Evolutionary conservation across 2,329 filamentous ascomycete genomes (phyloP).

Genomic region (Pyricularia grisea): DNA sequence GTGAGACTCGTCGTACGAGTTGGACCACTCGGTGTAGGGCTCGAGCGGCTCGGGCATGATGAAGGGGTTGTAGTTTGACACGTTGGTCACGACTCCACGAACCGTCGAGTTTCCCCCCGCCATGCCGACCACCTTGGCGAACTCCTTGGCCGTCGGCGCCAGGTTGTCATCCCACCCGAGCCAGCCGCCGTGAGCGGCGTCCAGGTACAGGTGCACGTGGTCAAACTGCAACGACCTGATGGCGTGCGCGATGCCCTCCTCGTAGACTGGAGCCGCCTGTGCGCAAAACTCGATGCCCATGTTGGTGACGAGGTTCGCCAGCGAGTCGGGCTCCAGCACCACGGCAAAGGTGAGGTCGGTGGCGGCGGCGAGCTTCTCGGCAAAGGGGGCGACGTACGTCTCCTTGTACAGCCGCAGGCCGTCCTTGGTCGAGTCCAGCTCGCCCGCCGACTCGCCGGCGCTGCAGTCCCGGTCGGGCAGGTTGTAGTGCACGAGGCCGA

Average conservation of each 20-base stretch:
- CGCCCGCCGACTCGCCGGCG: slow-evolving; percentile 31
- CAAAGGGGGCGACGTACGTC: slow-evolving; percentile 28
- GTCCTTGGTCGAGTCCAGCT: slow-evolving; percentile 24
- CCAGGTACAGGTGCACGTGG: slow-evolving; percentile 29
- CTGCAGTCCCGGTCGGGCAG: slow-evolving; percentile 34
- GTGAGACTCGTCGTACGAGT: slow-evolving; percentile 29
- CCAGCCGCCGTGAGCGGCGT: slow-evolving; percentile 33
- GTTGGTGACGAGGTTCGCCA: slow-evolving; percentile 33
- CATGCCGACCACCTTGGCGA: slow-evolving; percentile 26
- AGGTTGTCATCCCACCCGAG: slow-evolving; percentile 30
- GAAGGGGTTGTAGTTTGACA: slow-evolving; percentile 25
- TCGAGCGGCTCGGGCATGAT: slow-evolving; percentile 22
- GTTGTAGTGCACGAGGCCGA: slow-evolving; percentile 34
- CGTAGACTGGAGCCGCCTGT: slow-evolving; percentile 25
- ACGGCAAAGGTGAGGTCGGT: slow-evolving; percentile 30
- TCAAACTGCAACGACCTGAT: slow-evolving; percentile 26
- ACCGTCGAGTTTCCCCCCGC: slow-evolving; percentile 18
- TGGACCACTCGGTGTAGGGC: slow-evolving; percentile 29
- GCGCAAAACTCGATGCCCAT: slow-evolving; percentile 24
- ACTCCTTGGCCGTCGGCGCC: slow-evolving; percentile 25
- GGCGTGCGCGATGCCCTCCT: slow-evolving; percentile 30
- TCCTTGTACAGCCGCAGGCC: slow-evolving; percentile 30
- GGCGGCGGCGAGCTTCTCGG: slow-evolving; percentile 24
- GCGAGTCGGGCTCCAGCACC: slow-evolving; percentile 32
- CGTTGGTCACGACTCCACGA: slow-evolving; percentile 30